These are phyloP conservation scores for Aspergillus sp. DNA, from an alignment of 2,329 filamentous ascomycete genomes.

Conservation along the genomic window DNA sequence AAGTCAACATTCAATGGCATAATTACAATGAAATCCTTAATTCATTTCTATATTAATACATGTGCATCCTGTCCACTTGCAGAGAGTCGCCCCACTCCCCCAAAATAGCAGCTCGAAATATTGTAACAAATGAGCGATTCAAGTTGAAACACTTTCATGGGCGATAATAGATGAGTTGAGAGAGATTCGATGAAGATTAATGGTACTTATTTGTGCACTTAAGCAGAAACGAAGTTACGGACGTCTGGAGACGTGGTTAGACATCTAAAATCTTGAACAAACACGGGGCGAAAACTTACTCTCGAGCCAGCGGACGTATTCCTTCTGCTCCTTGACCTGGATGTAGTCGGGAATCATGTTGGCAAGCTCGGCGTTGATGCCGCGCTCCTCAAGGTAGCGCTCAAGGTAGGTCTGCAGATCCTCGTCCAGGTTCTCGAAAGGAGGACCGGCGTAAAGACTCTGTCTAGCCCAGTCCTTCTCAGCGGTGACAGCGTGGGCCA, in stretches of 20 bases:
- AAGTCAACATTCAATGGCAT: neutral
- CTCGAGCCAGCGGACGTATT: slow-evolving; percentile 88
- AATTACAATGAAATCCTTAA: slow-evolving; percentile 17
- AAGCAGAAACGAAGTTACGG: slow-evolving; percentile 80
- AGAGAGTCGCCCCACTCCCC: neutral
- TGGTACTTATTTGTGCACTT: slow-evolving; percentile 16
- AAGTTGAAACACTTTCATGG: neutral
- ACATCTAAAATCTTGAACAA: neutral
- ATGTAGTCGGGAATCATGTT: slow-evolving; percentile 95
- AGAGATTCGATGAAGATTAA: neutral
- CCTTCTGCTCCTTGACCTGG: slow-evolving; percentile 96
- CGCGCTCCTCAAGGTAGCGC: slow-evolving; percentile 91
- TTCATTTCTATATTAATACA: slow-evolving; percentile 28
- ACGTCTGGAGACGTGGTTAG: slow-evolving; percentile 55
- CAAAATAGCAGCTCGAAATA: neutral
- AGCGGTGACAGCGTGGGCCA: slow-evolving; percentile 73
- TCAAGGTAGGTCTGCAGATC: slow-evolving; percentile 91
- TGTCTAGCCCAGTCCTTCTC: slow-evolving; percentile 76
- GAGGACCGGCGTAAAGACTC: slow-evolving; percentile 83
- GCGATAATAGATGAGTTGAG: slow-evolving; percentile 6
- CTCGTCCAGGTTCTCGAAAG: slow-evolving; percentile 92
- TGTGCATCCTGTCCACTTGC: slow-evolving; percentile 6
- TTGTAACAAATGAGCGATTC: neutral
- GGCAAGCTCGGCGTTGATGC: slow-evolving; percentile 81
- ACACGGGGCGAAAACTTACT: slow-evolving; percentile 46